A percentile compares a stretch with the other conserved stretches of the same genome.
phyloP scores from a whole-genome alignment of 1,284 basidiomycete species.

The Baeospora myosura region DNA sequence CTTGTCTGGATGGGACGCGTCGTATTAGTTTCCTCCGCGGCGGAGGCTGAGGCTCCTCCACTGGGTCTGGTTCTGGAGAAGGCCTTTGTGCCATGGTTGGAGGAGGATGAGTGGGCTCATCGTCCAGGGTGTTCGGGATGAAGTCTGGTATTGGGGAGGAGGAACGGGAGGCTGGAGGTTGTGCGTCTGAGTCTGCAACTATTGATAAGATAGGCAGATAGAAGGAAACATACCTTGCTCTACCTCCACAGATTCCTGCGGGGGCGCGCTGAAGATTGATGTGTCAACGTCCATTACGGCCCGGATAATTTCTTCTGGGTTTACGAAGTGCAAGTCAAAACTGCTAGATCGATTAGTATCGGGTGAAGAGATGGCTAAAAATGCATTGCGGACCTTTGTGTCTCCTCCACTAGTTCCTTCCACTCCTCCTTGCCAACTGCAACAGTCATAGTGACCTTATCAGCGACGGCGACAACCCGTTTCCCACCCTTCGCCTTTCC shows the following conservation, averaged over 20 bases:
- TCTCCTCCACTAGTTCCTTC: conserved; percentile 42
- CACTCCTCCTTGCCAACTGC: conserved; percentile 46
- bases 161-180: conserved; percentile 20
- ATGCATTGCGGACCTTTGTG: conserved; percentile 42
- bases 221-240: background rate
- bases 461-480: conserved; percentile 45
- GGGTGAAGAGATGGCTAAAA: background rate
- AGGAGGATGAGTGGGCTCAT: conserved; percentile 9
- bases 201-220: no score
- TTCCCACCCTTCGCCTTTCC: conserved; percentile 41
- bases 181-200: conserved; percentile 3
- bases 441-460: conserved; percentile 35
- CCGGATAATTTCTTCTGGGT: conserved; percentile 31
- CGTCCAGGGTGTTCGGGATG: conserved; percentile 19
- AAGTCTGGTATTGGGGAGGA: conserved; percentile 34
- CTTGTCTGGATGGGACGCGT: background rate
- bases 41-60: background rate
- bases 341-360: conserved; percentile 19
- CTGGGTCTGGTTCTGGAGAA: conserved; percentile 28
- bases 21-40: background rate
- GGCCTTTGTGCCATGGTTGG: conserved; percentile 16
- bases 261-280: conserved; percentile 19
- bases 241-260: background rate
- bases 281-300: conserved; percentile 35
- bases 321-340: conserved; percentile 29